These are phyloP conservation scores for Fusarium tanahbumbuense DNA, from an alignment of 2,329 filamentous ascomycete species.

Conservation along the genomic window DNA sequence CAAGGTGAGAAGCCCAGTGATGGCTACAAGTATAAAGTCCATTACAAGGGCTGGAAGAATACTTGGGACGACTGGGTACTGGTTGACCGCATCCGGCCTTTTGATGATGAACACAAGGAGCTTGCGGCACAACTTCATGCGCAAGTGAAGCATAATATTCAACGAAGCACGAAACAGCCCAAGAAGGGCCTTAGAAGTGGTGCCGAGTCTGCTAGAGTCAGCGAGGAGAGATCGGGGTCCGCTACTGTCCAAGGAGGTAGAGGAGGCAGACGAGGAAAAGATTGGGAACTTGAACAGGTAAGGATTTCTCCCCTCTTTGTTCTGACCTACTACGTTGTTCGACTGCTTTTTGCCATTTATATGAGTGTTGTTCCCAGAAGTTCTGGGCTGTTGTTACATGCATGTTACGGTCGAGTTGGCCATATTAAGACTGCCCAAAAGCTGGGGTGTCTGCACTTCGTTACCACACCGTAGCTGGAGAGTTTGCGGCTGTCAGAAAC, in stretches of 20 bases:
- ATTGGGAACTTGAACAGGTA: slow-evolving; percentile 86
- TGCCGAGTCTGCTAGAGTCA: slow-evolving; percentile 70
- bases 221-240: slow-evolving; percentile 77
- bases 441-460: background rate
- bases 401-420: slow-evolving; percentile 5
- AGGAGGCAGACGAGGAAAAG: slow-evolving; percentile 79
- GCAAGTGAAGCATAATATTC: slow-evolving; percentile 72
- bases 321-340: background rate
- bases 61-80: slow-evolving; percentile 99
- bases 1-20: slow-evolving; percentile 74
- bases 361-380: slow-evolving; percentile 7
- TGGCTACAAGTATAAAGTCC: slow-evolving; percentile 88
- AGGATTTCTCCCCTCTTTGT: slow-evolving; percentile 48
- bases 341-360: background rate
- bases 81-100: slow-evolving; percentile 91
- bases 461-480: background rate
- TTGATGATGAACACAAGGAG: slow-evolving; percentile 94
- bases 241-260: slow-evolving; percentile 70
- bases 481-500: background rate
- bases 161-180: slow-evolving; percentile 64
- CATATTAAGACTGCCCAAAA: background rate
- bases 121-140: slow-evolving; percentile 79
- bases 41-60: slow-evolving; percentile 99
- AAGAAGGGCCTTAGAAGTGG: slow-evolving; percentile 60
- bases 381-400: slow-evolving; percentile 17